Conservation (phyloP, 345 rosid genomes). For the Dimocarpus longan region DNA sequence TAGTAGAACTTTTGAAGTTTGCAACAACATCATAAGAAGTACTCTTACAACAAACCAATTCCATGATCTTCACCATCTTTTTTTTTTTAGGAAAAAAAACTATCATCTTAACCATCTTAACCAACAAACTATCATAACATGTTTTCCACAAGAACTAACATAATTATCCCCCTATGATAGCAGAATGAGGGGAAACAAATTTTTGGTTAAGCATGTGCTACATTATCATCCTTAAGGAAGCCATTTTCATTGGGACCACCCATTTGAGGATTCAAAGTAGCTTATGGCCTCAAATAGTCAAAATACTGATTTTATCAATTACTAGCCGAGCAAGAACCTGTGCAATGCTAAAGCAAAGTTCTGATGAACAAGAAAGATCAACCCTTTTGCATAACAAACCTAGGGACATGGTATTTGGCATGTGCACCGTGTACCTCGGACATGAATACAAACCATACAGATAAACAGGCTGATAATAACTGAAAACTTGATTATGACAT, state of each 20-base stretch:
- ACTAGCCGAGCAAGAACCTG: not conserved
- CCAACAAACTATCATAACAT: conserved; percentile 7
- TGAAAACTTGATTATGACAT: not conserved
- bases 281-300: not conserved
- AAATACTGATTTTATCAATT: not conserved
- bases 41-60: not conserved
- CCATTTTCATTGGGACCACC: not conserved
- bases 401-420: not conserved
- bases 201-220: not conserved
- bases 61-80: not conserved
- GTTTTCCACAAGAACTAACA: not conserved
- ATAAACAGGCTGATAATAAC: not conserved
- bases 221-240: not conserved
- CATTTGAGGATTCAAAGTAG: not conserved
- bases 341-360: not conserved
- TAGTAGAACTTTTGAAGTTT: not conserved
- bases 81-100: too few relatives aligned
- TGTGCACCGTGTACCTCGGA: not conserved
- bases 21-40: not conserved
- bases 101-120: not conserved
- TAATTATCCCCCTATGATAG: not conserved
- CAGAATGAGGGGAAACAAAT: not conserved
- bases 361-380: not conserved
- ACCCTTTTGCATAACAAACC: not conserved
- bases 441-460: not conserved